Base-by-base conservation (phyloP, 305 asterid species). In the Caryopteris hybrid region DNA sequence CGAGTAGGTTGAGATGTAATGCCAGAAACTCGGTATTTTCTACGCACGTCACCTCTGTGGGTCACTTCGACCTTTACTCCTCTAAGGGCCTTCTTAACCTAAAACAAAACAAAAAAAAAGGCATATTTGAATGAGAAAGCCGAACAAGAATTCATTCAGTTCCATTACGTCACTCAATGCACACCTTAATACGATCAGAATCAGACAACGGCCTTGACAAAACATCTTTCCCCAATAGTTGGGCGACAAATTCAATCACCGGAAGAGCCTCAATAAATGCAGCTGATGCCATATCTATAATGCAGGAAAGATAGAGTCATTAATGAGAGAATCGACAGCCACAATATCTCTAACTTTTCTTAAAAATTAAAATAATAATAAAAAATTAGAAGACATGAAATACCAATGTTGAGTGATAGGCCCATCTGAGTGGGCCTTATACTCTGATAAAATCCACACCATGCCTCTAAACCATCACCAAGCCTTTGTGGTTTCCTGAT, bases 391-490 rank as follows among this genome's bases (percentile, higher is more conserved):
- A n/a, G n/a, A n/a, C n/a, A 18, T 64, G 21, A 51, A 29, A 70
- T 81, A 88, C 99, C 99, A 63, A 95, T 92, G 75, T 95, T 95
- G 50, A 95, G 96, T 21, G 99, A 95, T 70, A 95, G 70, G 72
- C 99, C 99, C 99, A 95, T 95, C 76, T 95, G 98, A 23, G 98
- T 95, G 25, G 99, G 99, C 65, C 99, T 81, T 68, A 95, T 86
- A 60, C 99, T 95, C 86, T 95, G 99, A 74, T 95, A 95, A 77
- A 95, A 95, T 29, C 99, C 99, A 73, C 91, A 85, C 99, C 99
- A 95, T 12, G 98, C 95, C 84, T 95, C 99, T 72, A 95, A 80
- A 43, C 99, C 99, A 54, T 92, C 98, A 12, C 99, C 99, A 4
- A 92, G 95, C 64, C 86, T 74, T 58, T 91, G 97, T 22, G 97